Percentiles rank a stretch among this genome's conserved stretches.
Evolutionary conservation across 805 yeast species (phyloP).

Genomic region (Peterozyma xylosa): DNA sequence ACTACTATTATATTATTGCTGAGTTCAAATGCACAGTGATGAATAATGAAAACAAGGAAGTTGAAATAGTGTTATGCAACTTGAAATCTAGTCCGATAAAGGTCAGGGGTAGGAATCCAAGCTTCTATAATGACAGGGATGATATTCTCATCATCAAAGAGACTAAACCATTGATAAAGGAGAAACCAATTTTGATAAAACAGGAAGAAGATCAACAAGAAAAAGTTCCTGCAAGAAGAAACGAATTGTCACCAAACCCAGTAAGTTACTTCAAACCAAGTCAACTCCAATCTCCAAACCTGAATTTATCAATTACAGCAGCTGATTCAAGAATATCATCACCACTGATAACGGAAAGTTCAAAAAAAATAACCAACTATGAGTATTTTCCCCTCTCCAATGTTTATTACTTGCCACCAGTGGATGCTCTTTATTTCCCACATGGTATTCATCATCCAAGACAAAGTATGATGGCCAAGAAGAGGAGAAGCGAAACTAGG

Average conservation of each 20-base stretch:
- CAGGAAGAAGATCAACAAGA: too few species aligned
- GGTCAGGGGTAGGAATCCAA: slow-evolving; percentile 56
- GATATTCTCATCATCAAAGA: slow-evolving; percentile 32
- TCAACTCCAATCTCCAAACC: neutral
- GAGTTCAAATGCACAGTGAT: slow-evolving; percentile 5
- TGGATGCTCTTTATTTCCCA: slow-evolving; percentile 39
- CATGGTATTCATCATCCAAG: slow-evolving; percentile 33
- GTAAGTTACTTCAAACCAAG: neutral
- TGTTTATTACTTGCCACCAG: slow-evolving; percentile 40
- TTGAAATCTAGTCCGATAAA: slow-evolving; percentile 37
- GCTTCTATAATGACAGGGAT: slow-evolving; percentile 47
- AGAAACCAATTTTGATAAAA: neutral
- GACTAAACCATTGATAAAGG: neutral
- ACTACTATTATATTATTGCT: slow-evolving; percentile 32
- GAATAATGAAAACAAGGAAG: neutral
- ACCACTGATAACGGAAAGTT: too few species aligned
- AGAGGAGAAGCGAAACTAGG: slow-evolving; percentile 1
- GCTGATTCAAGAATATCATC: too few species aligned
- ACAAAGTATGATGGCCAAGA: slow-evolving; percentile 6
- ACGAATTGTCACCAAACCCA: neutral
- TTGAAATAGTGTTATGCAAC: neutral
- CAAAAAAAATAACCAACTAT: slow-evolving; percentile 13
- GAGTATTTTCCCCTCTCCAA: slow-evolving; percentile 37
- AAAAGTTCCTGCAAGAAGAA: neutral
- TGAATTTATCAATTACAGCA: too few species aligned